Evolutionary conservation across 2,329 filamentous ascomycete genomes (phyloP), one percentile per base, ranked within the genome.

Genomic region (Talaromyces albobiverticillius): DNA sequence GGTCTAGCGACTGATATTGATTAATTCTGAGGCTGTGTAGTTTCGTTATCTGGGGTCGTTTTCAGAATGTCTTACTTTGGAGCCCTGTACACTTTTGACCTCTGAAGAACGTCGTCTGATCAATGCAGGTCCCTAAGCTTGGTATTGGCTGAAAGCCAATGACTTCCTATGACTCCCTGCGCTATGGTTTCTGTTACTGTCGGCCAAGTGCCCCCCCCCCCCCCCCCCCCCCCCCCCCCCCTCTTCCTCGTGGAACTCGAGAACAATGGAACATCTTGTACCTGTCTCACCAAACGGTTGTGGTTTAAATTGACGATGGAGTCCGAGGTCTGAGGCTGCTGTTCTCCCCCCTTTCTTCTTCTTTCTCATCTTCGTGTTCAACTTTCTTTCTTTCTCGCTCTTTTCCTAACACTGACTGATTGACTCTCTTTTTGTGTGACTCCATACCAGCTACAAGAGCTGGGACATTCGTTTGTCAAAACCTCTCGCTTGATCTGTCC

Each of bases 31-130:
- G 48, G 48, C 38, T 51, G 48, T 51, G 40, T 45, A n/a, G 23
- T 23, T 48, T 20, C 7, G 51, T 25, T 32, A 26, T 53, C 51
- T 47, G 43, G 43, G 53, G 53, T 40, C 13, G 52, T 49, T 41
- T 49, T 62, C 61, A 61, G 51, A 53, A 57, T 63, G 61, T 62
- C 60, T 63, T 61, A 63, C 60, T 40, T 59, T 18, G n/a, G 32
- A 11, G 42, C 13, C 42, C 41, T 32, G 29, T 22, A n/a, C 18
- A 16, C 36, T 36, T n/a, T 50, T 36, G 18, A 42, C 34, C 46
- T 36, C 14, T 32, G 23, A 31, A 16, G 48, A 14, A 51, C 48
- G 34, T 51, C 48, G 25, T 43, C 48, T 31, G 48, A 51, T 51
- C 34, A 22, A 9, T 43, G 26, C 48, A 43, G 32, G 38, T 20